Evolutionary conservation across 805 yeast genomes (phyloP), one percentile per base, ranked within the genome.

Genomic region (Hanseniaspora osmophila): DNA sequence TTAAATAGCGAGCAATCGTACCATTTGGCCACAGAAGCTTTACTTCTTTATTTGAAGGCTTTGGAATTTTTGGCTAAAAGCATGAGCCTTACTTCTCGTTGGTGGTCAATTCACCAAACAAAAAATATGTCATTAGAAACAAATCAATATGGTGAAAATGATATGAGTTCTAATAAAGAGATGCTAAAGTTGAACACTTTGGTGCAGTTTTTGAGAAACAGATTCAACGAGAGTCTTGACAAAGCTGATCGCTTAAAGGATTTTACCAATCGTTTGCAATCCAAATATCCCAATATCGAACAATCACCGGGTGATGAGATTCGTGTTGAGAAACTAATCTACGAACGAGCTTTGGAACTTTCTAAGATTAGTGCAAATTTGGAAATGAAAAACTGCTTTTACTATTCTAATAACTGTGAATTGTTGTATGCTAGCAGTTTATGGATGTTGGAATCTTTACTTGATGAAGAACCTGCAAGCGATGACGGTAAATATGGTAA

Each of bases 331-430:
- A 84, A 84, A 57, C 69, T 88, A 51, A 76, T 88, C 22, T 92
- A 90, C 63, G 96, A 92, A 54, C 71, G 97, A 42, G 96, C 97
- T 2, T 71, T 90, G 56, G 97, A 90, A 56, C 84, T 88, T 68
- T 84, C 95, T 2, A 75, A 94, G 54, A 78, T 77, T 43, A 95
- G 97, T 1, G 97, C 97, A 0, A 80, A 83, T 46, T 78, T 81
- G 58, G 98, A 90, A 63, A 69, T 87, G 54, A 75, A 73, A 37
- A 84, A 84, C 40, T 81, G 77, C 46, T 38, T 38, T 11, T 38
- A 22, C 12, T 51, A 53, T 44, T 46, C 57, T 18, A 55, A 57
- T 33, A 87, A 81, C 56, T 88, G 96, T 63, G 96, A 88, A 62
- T 64, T 84, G 48, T 83, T 90, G 9, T 90, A 90, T 60, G 84